These are phyloP conservation scores for Abrus precatorius DNA, from an alignment of 306 rosid genomes.

Conservation along the genomic window DNA sequence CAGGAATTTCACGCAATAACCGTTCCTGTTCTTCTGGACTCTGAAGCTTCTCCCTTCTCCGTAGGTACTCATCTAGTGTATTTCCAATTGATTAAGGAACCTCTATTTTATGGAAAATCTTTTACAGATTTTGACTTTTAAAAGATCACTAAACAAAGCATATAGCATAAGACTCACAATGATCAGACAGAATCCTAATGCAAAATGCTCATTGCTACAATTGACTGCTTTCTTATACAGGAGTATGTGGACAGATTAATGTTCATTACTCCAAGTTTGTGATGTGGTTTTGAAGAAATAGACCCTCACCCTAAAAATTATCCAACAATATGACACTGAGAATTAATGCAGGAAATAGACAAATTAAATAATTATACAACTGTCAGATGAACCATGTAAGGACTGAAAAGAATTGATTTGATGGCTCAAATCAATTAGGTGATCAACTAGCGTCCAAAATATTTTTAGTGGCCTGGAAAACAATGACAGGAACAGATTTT, in stretches of 20 bases:
- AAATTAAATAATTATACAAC: constrained; percentile 13
- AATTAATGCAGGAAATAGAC: constrained; percentile 14
- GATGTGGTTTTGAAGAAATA: not conserved
- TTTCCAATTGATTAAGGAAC: constrained; percentile 67
- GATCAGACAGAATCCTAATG: constrained; percentile 8
- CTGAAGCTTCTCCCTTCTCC: constrained; percentile 73
- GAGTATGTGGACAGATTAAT: not conserved
- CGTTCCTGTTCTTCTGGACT: constrained; percentile 71
- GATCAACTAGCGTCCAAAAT: not conserved
- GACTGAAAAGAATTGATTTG: constrained; percentile 33
- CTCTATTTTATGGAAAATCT: constrained; percentile 22
- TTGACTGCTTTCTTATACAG: constrained; percentile 24
- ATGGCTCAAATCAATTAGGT: constrained; percentile 6
- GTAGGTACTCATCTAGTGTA: constrained; percentile 76
- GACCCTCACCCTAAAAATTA: constrained; percentile 20
- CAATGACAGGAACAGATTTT: constrained; percentile 24
- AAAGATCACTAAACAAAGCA: constrained; percentile 25
- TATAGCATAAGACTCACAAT: constrained; percentile 22
- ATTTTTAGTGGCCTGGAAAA: constrained; percentile 23
- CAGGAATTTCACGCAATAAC: constrained; percentile 71
- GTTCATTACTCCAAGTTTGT: not conserved
- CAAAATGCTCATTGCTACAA: constrained; percentile 21
- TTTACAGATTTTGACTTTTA: constrained; percentile 16
- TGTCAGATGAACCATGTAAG: constrained; percentile 6
- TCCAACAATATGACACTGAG: constrained; percentile 25